These are phyloP conservation scores for Graphilbum fragrans DNA, from an alignment of 2,329 filamentous ascomycete species.

Conservation along the genomic window DNA sequence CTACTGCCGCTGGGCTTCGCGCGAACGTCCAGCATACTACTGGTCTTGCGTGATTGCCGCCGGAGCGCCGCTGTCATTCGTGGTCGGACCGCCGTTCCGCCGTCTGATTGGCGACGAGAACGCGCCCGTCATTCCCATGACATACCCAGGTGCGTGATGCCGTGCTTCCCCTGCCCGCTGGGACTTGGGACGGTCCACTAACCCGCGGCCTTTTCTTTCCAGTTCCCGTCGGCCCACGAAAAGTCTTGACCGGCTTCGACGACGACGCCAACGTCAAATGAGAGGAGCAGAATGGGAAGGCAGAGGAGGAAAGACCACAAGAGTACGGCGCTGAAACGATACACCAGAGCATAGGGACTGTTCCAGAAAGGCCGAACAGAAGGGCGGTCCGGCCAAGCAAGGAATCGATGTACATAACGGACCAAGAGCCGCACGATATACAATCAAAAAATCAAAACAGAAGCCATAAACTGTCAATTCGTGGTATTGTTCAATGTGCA, in stretches of 20 bases:
- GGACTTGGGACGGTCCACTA: background rate
- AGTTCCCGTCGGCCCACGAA: conserved; percentile 49
- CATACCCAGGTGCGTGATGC: conserved; percentile 72
- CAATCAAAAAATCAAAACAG: too few relatives aligned
- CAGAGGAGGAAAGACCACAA: too few relatives aligned
- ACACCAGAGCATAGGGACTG: too few relatives aligned
- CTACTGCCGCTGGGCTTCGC: conserved; percentile 79
- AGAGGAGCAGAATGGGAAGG: background rate
- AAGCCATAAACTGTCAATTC: too few relatives aligned
- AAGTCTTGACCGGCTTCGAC: conserved; percentile 48
- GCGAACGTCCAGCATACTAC: conserved; percentile 85
- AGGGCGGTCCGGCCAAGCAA: too few relatives aligned
- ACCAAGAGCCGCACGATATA: too few relatives aligned
- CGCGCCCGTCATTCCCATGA: conserved; percentile 64
- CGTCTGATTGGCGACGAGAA: conserved; percentile 60
- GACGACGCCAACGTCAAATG: conserved; percentile 25
- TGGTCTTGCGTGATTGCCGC: conserved; percentile 68
- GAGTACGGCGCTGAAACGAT: too few relatives aligned
- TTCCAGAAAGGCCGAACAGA: too few relatives aligned
- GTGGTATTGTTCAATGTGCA: too few relatives aligned
- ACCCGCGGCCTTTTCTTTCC: background rate
- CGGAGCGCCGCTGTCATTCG: conserved; percentile 57
- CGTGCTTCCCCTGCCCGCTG: too few relatives aligned
- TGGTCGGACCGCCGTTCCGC: conserved; percentile 64
- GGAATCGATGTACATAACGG: too few relatives aligned